These are phyloP conservation scores for Hibiscus tridactylites DNA, from an alignment of 345 rosid species.

Conservation along the genomic window DNA sequence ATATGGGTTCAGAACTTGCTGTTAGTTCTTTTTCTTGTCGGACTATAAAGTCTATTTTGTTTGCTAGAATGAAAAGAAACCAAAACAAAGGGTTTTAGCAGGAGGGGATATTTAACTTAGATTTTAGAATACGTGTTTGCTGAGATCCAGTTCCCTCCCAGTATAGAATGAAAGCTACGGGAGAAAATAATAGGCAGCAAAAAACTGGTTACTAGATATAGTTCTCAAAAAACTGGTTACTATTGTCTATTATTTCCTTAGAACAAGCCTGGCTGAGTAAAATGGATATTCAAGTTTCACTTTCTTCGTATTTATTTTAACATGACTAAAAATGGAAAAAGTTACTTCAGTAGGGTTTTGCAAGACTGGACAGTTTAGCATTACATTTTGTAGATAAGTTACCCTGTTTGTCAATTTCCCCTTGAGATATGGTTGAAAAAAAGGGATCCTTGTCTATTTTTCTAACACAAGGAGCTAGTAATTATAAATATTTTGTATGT, in stretches of 20 bases:
- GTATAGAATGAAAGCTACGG: not conserved
- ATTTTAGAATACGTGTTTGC: not conserved
- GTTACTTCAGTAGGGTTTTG: not conserved
- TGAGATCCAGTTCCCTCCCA: not conserved
- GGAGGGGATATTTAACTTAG: not conserved
- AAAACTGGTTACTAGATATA: not conserved
- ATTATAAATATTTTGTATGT: not conserved
- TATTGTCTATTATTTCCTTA: not conserved
- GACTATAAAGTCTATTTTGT: not conserved
- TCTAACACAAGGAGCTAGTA: not conserved
- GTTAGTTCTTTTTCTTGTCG: not conserved
- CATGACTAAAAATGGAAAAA: not conserved
- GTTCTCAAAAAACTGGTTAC: not conserved
- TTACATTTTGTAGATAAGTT: not conserved
- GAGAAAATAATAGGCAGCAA: not conserved
- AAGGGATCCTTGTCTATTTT: not conserved
- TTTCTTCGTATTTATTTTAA: not conserved
- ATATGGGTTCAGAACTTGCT: not conserved
- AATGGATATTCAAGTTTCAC: not conserved
- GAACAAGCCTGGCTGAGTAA: not conserved
- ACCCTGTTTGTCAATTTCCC: not conserved
- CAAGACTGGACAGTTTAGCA: not conserved
- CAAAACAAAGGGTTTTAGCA: not conserved
- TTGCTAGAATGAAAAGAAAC: not conserved
- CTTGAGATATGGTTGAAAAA: not conserved